Percentiles rank a stretch among this genome's conserved stretches.
Conservation (phyloP, 108 stramenopile species). For the Nitzschia inconspicua region DNA sequence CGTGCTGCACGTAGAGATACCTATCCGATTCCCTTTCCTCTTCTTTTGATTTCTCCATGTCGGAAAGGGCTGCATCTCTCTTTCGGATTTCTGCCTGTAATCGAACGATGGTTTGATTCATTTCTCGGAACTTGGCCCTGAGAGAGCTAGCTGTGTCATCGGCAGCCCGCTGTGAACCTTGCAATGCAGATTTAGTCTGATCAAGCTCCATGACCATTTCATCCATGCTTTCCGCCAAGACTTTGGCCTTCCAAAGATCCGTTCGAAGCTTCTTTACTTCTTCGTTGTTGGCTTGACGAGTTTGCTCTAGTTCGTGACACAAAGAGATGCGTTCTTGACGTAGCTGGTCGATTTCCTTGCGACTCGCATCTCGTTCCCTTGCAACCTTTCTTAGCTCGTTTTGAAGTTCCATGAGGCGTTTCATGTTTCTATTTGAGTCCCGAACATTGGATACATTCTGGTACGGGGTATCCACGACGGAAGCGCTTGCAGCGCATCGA, state of each 20-base stretch:
- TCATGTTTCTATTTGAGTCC: not conserved
- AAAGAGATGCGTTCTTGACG: no score
- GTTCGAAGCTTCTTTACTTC: not conserved
- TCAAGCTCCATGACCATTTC: not conserved
- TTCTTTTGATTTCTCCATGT: not conserved
- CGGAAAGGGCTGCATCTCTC: not conserved
- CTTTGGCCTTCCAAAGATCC: not conserved
- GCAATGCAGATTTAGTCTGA: not conserved
- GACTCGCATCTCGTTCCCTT: not conserved
- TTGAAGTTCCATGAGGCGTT: slow-evolving; percentile 7
- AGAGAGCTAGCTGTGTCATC: no score
- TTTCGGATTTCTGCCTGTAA: not conserved
- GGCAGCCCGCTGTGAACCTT: not conserved
- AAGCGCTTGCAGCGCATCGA: no score
- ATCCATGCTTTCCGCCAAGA: not conserved
- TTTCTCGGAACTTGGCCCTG: no score
- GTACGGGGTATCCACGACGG: not conserved
- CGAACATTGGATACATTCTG: not conserved
- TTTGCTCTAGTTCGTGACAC: not conserved
- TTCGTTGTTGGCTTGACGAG: no score
- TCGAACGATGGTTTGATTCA: not conserved
- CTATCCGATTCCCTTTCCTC: no score
- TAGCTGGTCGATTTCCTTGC: not conserved
- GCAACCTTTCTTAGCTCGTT: slow-evolving; percentile 6
- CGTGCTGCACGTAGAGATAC: not conserved